These are phyloP conservation scores for Tuctoria greenei DNA, from an alignment of 176 grass and related monocot genomes.

Conservation along the genomic window DNA sequence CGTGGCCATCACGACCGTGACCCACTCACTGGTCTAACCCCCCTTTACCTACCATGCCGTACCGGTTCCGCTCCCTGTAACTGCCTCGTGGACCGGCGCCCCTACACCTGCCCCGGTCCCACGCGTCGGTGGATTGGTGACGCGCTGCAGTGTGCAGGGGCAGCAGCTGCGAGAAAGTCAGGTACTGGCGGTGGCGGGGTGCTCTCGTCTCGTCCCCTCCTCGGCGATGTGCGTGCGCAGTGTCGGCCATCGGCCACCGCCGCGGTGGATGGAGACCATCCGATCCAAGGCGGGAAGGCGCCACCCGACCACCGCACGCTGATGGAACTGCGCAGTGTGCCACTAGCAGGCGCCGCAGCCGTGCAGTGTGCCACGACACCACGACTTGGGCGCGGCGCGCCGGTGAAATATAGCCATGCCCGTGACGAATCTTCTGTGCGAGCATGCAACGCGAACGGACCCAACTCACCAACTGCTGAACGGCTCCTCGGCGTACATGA, in stretches of 20 bases:
- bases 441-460: not conserved
- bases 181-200: not conserved
- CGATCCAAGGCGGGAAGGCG: not conserved
- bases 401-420: not conserved
- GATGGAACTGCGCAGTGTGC: not conserved
- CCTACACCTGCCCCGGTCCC: not conserved
- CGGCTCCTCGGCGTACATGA: not conserved
- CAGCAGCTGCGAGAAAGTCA: not conserved
- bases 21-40: not conserved
- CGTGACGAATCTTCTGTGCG: not conserved
- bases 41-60: constrained; percentile 4
- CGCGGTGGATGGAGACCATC: not conserved
- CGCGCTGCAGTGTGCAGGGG: not conserved
- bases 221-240: not conserved
- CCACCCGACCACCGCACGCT: not conserved
- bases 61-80: not conserved
- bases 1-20: constrained; percentile 3
- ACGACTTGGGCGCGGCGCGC: not conserved
- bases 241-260: constrained; percentile 1
- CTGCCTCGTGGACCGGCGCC: constrained; percentile 14
- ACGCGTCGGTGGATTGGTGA: not conserved
- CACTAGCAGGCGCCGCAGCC: not conserved
- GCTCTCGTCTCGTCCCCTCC: not conserved
- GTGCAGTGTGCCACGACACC: not conserved
- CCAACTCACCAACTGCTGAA: not conserved